A percentile compares a stretch with the other conserved stretches of the same genome.
Evolutionary conservation across 257 asterid species (phyloP).

Genomic region (Nicotiana paniculata): DNA sequence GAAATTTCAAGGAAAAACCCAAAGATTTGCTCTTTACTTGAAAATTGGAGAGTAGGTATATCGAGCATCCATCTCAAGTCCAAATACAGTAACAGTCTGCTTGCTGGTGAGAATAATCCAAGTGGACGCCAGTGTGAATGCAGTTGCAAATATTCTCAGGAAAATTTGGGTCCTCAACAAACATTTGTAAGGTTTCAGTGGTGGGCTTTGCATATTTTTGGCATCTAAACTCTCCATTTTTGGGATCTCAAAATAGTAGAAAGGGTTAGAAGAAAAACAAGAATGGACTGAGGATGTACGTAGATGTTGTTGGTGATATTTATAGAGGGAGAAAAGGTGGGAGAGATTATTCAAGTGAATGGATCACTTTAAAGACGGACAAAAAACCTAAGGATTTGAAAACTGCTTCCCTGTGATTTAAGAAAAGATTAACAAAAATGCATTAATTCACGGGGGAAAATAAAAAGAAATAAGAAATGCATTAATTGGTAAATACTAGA

Average conservation of each 20-base stretch:
- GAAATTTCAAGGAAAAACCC: neutral
- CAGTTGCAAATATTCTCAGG: conserved; percentile 34
- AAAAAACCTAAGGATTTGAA: neutral
- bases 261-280: neutral
- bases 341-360: neutral
- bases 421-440: neutral
- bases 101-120: conserved; percentile 43
- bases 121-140: conserved; percentile 43
- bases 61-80: conserved; percentile 42
- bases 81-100: conserved; percentile 36
- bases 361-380: neutral
- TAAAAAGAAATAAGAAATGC: neutral
- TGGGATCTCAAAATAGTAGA: neutral
- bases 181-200: conserved; percentile 20
- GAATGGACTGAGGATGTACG: neutral
- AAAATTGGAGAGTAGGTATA: conserved; percentile 52
- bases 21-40: conserved; percentile 25
- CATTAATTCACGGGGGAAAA: neutral
- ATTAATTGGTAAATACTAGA: too few relatives aligned
- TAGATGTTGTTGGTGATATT: neutral
- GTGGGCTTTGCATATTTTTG: conserved; percentile 15
- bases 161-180: conserved; percentile 27
- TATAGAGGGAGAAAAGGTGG: neutral
- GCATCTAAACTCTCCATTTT: conserved; percentile 11
- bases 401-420: neutral